Base-by-base conservation (phyloP, 441 rosid species). In the Euphorbia schlechtendalii region DNA sequence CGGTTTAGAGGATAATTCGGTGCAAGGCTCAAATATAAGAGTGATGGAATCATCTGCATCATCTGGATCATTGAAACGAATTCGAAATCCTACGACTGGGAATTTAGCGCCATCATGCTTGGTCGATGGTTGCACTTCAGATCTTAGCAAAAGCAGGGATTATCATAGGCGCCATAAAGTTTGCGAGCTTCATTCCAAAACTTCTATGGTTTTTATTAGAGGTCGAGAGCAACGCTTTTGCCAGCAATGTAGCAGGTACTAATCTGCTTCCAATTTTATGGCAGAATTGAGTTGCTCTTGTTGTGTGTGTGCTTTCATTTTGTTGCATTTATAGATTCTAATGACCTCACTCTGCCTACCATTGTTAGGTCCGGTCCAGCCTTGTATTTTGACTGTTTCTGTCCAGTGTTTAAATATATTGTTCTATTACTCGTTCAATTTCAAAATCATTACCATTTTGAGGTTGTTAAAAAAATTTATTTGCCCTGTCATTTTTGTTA, bases 201-300 rank as follows among this genome's bases (percentile, higher is more conserved):
- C 90, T 22, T 67, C 90, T 4, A 78, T 60, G 59, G 90, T 87
- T 49, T 74, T 73, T 9, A 79, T 87, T 62, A 77, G 67, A 56
- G 88, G 93, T 27, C 85, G 62, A 30, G 88, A 84, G 56, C 84
- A 79, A 41, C 79, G 93, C 28, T 87, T 87, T 69, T 87, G 93
- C 78, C 93, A 87, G 84, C 93, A 87, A 70, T 87, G 93, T 78
- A 87, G 93, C 83, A 76, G 93, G 93, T 83, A 69, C 32, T 64
- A 40, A 43, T 43, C 24, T 32, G 2, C 10, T 53, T n/a, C 18
- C 17, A 1, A n/a, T 36, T 14, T 34, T 32, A 21, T 3, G 20
- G 8, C 52, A 10, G 38, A 32, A 48, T 17, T 59, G 12, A 32
- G 51, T 40, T 24, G 51, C n/a, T n/a, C n/a, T 10, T 25, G 34